Evolutionary conservation across 2,329 filamentous ascomycete species (phyloP).

Genomic region (Cladorrhinum sp.): DNA sequence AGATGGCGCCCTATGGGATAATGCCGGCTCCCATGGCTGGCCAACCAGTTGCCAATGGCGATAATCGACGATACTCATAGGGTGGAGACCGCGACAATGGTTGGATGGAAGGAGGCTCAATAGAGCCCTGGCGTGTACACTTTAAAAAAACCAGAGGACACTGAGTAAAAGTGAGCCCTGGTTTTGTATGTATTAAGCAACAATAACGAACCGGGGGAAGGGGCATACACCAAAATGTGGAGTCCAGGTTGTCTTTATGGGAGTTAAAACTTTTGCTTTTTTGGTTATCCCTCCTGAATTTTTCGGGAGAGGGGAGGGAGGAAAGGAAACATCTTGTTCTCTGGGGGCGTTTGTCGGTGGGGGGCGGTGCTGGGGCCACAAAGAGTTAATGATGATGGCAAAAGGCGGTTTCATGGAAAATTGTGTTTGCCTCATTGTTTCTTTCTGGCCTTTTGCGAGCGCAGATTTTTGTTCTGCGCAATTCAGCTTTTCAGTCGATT

Average conservation of each 20-base stretch:
- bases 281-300: slow-evolving; percentile 5
- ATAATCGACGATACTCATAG: slow-evolving; percentile 58
- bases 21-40: slow-evolving; percentile 52
- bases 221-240: slow-evolving; percentile 45
- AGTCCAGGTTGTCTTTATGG: slow-evolving; percentile 23
- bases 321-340: not conserved
- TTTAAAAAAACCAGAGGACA: slow-evolving; percentile 10
- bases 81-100: not conserved
- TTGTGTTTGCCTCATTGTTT: not conserved
- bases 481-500: not conserved
- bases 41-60: slow-evolving; percentile 53
- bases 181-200: slow-evolving; percentile 31
- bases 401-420: not conserved
- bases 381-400: not conserved
- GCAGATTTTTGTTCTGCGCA: not conserved
- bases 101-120: not conserved
- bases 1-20: slow-evolving; percentile 56
- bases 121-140: not conserved
- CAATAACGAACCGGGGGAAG: slow-evolving; percentile 21
- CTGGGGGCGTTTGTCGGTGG: not conserved
- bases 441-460: not conserved
- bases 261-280: slow-evolving; percentile 33
- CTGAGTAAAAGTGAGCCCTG: not conserved
- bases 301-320: slow-evolving; percentile 3
- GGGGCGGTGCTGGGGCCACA: not conserved